Evolutionary conservation across 2,329 filamentous ascomycete species (phyloP), one percentile per base, ranked within the genome.

Genomic region (Malbranchea zuffiana): DNA sequence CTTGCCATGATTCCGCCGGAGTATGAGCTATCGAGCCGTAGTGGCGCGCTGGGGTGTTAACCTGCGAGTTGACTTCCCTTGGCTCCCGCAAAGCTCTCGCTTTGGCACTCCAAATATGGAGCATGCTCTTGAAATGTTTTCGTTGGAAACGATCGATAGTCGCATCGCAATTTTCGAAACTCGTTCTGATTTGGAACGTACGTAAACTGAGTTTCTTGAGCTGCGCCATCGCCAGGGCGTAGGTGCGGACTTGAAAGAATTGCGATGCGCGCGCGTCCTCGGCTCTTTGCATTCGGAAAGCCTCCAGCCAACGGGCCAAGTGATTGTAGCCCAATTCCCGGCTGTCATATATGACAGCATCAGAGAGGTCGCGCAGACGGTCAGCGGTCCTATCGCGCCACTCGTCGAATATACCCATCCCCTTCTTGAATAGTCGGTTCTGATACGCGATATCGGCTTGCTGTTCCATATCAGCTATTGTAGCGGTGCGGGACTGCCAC

Each of bases 181-280:
- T 63, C 35, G 66, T 65, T 16, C 62, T 60, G 3, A 72, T 56
- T 26, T 73, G 71, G 55, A 77, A 77, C 2, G 71, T 57, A 5
- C 66, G 66, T 55, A 75, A 69, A 36, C 70, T 72, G n/a, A 77
- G 55, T 47, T 67, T 72, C 49, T 70, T 72, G 39, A 77, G 56
- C 16, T 61, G 62, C 10, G 56, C 57, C 7, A 61, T 60, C 10
- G 71, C 66, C 3, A 65, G 54, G 16, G 62, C 55, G 8, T 69
- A 62, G 3, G 66, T 55, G 27, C 64, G 66, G 40, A 69, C 59
- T 17, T 65, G 62, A 34, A 63, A 51, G 23, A 72, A 59, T 1
- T 57, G 52, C 3, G 58, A 41, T 8, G 72, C 72, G 48, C 67
- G 61, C 16, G 62, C 55, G 35, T 62, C 51, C 45, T 63, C 43